Evolutionary conservation across 2,329 filamentous ascomycete species (phyloP).

Genomic region (Diaporthe capsici): DNA sequence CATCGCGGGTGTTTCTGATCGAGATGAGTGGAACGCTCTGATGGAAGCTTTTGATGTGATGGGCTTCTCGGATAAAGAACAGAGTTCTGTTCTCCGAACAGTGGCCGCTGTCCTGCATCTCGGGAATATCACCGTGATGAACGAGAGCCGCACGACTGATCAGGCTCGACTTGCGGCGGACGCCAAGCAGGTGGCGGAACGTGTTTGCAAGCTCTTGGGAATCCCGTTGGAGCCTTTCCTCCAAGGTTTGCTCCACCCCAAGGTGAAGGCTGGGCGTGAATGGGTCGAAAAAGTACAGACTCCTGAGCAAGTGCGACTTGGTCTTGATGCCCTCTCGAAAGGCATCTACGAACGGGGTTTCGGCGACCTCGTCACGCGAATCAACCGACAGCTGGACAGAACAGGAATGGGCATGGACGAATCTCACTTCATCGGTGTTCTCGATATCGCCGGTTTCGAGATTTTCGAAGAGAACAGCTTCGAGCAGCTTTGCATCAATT

Average conservation of each 20-base stretch:
- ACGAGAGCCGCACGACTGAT: slow-evolving; percentile 91
- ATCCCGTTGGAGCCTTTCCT: slow-evolving; percentile 89
- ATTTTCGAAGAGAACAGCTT: slow-evolving; percentile 99
- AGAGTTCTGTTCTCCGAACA: slow-evolving; percentile 85
- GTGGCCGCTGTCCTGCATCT: slow-evolving; percentile 93
- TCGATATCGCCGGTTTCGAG: slow-evolving; percentile 99
- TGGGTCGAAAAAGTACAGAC: slow-evolving; percentile 99
- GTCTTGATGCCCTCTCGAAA: slow-evolving; percentile 92
- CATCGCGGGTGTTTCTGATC: slow-evolving; percentile 91
- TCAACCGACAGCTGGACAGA: slow-evolving; percentile 93
- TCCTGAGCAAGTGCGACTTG: slow-evolving; percentile 92
- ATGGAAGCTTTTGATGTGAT: slow-evolving; percentile 96
- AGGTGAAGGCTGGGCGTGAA: slow-evolving; percentile 94
- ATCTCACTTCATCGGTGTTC: slow-evolving; percentile 94
- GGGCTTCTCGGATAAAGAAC: slow-evolving; percentile 90
- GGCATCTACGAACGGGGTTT: slow-evolving; percentile 98
- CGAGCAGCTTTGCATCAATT: slow-evolving; percentile 99
- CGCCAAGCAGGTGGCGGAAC: slow-evolving; percentile 80
- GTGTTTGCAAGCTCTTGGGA: slow-evolving; percentile 86
- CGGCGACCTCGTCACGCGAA: slow-evolving; percentile 89
- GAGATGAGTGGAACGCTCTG: slow-evolving; percentile 88
- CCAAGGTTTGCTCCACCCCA: slow-evolving; percentile 89
- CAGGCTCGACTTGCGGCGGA: slow-evolving; percentile 87
- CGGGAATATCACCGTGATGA: slow-evolving; percentile 90
- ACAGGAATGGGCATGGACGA: slow-evolving; percentile 87